Conservation (phyloP, 2,329 filamentous ascomycete species). For the Neofusicoccum ribis region DNA sequence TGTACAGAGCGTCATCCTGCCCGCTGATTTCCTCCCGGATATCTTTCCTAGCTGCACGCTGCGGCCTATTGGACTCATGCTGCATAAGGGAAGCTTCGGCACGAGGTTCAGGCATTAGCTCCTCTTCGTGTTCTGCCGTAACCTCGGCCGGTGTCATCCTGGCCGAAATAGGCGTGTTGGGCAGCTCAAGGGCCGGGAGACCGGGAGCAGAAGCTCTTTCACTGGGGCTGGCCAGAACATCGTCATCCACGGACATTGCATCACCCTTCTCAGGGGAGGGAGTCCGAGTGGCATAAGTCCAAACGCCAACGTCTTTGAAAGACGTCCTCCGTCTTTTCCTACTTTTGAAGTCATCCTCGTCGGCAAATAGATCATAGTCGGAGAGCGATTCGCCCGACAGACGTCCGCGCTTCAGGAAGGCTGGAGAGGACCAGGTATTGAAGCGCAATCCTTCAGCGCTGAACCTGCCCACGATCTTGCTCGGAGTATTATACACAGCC, state of each 20-base stretch:
- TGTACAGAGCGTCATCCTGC: conserved; percentile 7
- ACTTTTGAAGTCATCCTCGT: conserved; percentile 65
- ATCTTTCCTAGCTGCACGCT: neutral
- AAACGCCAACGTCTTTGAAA: conserved; percentile 65
- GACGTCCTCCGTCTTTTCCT: conserved; percentile 72
- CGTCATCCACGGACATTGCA: conserved; percentile 1
- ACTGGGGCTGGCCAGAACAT: neutral
- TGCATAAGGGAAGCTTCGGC: neutral
- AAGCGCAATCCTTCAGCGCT: conserved; percentile 24
- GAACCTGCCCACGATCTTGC: conserved; percentile 9
- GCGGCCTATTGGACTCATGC: neutral
- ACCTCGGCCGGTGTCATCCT: neutral
- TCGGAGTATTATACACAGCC: conserved; percentile 2
- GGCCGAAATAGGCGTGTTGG: conserved; percentile 3
- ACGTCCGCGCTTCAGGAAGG: conserved; percentile 69
- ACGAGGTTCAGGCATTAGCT: neutral
- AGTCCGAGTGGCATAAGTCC: conserved; percentile 73
- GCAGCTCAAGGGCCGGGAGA: neutral
- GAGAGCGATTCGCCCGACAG: conserved; percentile 69
- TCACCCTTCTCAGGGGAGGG: conserved; percentile 65
- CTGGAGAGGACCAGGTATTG: conserved; percentile 71
- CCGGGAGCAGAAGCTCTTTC: neutral
- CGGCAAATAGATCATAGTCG: conserved; percentile 65
- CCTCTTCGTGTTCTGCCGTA: neutral
- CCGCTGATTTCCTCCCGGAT: neutral